These are phyloP conservation scores for Galerina marginata DNA, from an alignment of 768 basidiomycete genomes.

Conservation along the genomic window DNA sequence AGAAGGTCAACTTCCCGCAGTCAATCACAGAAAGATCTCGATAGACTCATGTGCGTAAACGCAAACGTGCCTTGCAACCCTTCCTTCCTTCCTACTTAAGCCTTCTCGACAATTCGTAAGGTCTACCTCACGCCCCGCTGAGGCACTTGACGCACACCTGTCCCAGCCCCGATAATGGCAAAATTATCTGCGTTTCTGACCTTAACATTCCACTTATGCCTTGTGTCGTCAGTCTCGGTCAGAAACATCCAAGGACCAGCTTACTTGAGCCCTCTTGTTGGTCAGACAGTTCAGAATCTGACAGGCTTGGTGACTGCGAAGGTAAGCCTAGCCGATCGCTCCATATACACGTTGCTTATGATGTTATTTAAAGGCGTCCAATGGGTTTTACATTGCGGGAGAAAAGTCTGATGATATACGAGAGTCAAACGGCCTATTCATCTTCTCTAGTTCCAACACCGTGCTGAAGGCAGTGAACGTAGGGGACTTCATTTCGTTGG, in stretches of 20 bases:
- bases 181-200: slow-evolving; percentile 36
- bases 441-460: slow-evolving; percentile 49
- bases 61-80: too few species aligned
- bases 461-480: slow-evolving; percentile 44
- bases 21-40: too few species aligned
- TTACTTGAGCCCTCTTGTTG: slow-evolving; percentile 50
- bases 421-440: slow-evolving; percentile 54
- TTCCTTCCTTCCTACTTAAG: too few species aligned
- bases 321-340: slow-evolving; percentile 31
- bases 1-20: too few species aligned
- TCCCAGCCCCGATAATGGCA: slow-evolving; percentile 29
- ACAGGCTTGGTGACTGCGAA: slow-evolving; percentile 60
- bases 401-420: slow-evolving; percentile 49
- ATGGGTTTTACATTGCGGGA: slow-evolving; percentile 55
- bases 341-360: not conserved
- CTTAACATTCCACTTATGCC: slow-evolving; percentile 33
- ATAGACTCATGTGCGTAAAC: too few species aligned
- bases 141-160: too few species aligned
- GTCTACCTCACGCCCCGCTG: too few species aligned
- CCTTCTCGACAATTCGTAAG: too few species aligned
- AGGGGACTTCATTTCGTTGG: slow-evolving; percentile 54
- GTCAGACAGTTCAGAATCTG: slow-evolving; percentile 50
- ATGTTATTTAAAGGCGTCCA: slow-evolving; percentile 37
- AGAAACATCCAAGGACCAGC: slow-evolving; percentile 59
- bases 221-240: slow-evolving; percentile 39